These are phyloP conservation scores for Boletus subparvulus DNA, from an alignment of 768 basidiomycete species.

Conservation along the genomic window DNA sequence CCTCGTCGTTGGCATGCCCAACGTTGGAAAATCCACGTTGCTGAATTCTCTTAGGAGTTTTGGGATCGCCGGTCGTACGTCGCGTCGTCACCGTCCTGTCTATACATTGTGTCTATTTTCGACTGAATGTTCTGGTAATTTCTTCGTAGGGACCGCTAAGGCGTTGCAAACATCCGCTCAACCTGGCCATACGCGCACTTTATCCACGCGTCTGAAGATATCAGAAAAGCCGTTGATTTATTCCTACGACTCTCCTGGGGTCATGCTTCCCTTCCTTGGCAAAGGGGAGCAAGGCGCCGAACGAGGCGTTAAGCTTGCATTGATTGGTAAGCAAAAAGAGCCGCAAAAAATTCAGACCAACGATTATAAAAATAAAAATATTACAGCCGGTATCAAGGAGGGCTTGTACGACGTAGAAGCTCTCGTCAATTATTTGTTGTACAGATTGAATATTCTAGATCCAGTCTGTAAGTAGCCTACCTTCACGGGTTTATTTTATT, in stretches of 20 bases:
- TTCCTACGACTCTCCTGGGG: slow-evolving; percentile 93
- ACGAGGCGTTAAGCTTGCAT: slow-evolving; percentile 86
- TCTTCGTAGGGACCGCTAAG: slow-evolving; percentile 68
- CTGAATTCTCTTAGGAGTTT: slow-evolving; percentile 86
- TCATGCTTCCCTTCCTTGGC: slow-evolving; percentile 95
- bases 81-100: slow-evolving; percentile 2
- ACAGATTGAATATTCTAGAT: slow-evolving; percentile 77
- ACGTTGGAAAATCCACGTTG: slow-evolving; percentile 95
- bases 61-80: slow-evolving; percentile 85
- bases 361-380: slow-evolving; percentile 4
- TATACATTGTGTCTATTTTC: background rate
- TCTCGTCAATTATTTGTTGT: slow-evolving; percentile 83
- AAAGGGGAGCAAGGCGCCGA: slow-evolving; percentile 84
- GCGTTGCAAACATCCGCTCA: slow-evolving; percentile 86
- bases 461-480: slow-evolving; percentile 54
- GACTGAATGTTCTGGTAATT: background rate
- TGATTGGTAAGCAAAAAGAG: slow-evolving; percentile 71
- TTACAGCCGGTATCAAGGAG: slow-evolving; percentile 89
- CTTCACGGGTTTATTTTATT: slow-evolving; percentile 4
- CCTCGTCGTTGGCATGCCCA: slow-evolving; percentile 97
- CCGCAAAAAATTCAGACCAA: background rate
- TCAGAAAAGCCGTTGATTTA: slow-evolving; percentile 81
- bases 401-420: slow-evolving; percentile 83
- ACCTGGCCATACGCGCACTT: slow-evolving; percentile 85
- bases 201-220: slow-evolving; percentile 88